These are phyloP conservation scores for Spathaspora sp. DNA, from an alignment of 1,139 yeast genomes.

Conservation along the genomic window DNA sequence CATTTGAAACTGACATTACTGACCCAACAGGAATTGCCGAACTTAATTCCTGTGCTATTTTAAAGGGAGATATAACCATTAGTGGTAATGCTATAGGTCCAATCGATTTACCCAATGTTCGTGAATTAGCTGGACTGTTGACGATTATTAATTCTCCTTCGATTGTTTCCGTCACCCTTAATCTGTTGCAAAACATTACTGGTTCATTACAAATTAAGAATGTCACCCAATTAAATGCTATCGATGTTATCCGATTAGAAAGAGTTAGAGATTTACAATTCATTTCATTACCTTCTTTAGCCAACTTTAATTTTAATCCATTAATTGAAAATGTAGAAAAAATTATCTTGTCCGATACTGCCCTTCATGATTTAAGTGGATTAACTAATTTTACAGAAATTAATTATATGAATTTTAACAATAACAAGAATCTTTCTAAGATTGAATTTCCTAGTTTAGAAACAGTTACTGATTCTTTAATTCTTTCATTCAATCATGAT, in stretches of 20 bases:
- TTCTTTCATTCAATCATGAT: slow-evolving; percentile 46
- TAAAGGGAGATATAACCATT: slow-evolving; percentile 41
- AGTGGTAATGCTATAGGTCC: slow-evolving; percentile 37
- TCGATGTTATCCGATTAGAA: slow-evolving; percentile 37
- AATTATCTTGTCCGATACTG: slow-evolving; percentile 45
- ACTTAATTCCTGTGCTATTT: slow-evolving; percentile 41
- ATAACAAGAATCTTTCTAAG: slow-evolving; percentile 43
- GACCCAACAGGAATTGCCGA: slow-evolving; percentile 36
- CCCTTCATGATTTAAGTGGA: slow-evolving; percentile 38
- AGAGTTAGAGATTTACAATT: slow-evolving; percentile 33
- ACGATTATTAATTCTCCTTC: slow-evolving; percentile 43
- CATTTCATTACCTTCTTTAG: slow-evolving; percentile 45
- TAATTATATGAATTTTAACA: slow-evolving; percentile 41
- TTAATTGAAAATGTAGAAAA: slow-evolving; percentile 36
- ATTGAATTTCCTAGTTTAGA: slow-evolving; percentile 37
- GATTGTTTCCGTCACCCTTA: slow-evolving; percentile 33
- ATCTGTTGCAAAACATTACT: slow-evolving; percentile 30
- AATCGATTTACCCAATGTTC: slow-evolving; percentile 34
- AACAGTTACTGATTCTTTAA: slow-evolving; percentile 35
- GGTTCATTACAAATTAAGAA: slow-evolving; percentile 40
- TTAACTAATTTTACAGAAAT: slow-evolving; percentile 35
- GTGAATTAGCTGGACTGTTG: slow-evolving; percentile 36
- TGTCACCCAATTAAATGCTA: slow-evolving; percentile 40
- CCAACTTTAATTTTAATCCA: slow-evolving; percentile 35
- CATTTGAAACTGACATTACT: slow-evolving; percentile 39